These are phyloP conservation scores for Colletotrichum graminicola DNA, from an alignment of 2,329 filamentous ascomycete species.

Conservation along the genomic window DNA sequence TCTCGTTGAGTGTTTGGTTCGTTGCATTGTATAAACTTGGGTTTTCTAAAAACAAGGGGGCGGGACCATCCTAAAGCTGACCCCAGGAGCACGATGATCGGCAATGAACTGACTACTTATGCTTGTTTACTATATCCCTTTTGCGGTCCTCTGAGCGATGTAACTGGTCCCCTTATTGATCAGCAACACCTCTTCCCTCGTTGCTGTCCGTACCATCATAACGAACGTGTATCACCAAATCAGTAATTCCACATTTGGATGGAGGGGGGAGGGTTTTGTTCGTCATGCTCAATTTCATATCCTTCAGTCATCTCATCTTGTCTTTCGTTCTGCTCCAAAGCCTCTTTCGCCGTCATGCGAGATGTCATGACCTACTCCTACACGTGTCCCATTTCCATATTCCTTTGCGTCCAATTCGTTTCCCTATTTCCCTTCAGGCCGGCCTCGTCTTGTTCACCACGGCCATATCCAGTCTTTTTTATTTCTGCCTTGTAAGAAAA, in stretches of 20 bases:
- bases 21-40: slow-evolving; percentile 22
- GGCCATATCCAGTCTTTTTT: not conserved
- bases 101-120: not conserved
- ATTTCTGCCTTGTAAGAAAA: not conserved
- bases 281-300: slow-evolving; percentile 37
- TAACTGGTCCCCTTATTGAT: not conserved
- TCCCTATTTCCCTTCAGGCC: slow-evolving; percentile 7
- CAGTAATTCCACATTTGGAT: not conserved
- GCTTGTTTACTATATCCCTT: not conserved
- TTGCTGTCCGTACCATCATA: not conserved
- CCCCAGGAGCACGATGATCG: not conserved
- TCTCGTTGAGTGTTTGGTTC: slow-evolving; percentile 2
- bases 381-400: slow-evolving; percentile 29
- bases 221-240: not conserved
- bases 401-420: slow-evolving; percentile 14
- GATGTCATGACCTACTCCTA: slow-evolving; percentile 33
- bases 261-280: not conserved
- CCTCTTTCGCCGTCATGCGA: slow-evolving; percentile 18
- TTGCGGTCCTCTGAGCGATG: not conserved
- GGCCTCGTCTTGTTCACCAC: not conserved
- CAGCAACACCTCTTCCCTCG: not conserved
- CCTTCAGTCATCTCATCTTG: slow-evolving; percentile 33
- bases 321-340: not conserved
- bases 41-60: not conserved
- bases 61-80: not conserved